A percentile compares a stretch with the other conserved stretches of the same genome.
Conservation (phyloP, 2,329 filamentous ascomycete genomes). For the Arthrinium puccinioides region DNA sequence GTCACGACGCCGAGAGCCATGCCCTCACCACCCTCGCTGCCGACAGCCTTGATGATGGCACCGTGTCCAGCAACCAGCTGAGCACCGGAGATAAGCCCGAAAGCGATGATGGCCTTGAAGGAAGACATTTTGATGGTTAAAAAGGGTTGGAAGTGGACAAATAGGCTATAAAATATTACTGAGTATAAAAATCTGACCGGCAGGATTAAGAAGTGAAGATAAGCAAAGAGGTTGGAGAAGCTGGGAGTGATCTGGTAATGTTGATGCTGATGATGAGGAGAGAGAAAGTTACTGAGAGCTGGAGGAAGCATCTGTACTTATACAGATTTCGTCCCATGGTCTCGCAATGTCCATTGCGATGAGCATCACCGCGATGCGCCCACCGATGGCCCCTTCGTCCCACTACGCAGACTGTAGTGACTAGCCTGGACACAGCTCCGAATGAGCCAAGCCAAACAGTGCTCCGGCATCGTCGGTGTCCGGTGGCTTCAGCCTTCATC, state of each 20-base stretch:
- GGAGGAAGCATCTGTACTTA: conserved; percentile 10
- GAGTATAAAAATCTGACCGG: conserved; percentile 14
- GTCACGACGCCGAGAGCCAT: conserved; percentile 44
- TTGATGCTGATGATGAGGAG: conserved; percentile 13
- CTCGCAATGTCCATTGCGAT: no score
- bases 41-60: conserved; percentile 50
- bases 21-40: conserved; percentile 50
- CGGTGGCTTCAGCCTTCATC: no score
- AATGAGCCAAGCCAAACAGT: no score
- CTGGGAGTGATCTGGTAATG: conserved; percentile 7
- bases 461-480: no score
- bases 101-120: conserved; percentile 21
- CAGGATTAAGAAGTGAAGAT: conserved; percentile 13
- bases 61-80: conserved; percentile 53
- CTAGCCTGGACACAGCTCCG: no score
- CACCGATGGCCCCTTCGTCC: no score
- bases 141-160: conserved; percentile 1
- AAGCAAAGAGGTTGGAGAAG: conserved; percentile 4
- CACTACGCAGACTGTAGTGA: no score
- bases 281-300: conserved; percentile 5
- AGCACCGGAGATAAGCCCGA: conserved; percentile 45
- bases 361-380: no score
- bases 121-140: conserved; percentile 19
- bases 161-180: conserved; percentile 6
- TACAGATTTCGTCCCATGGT: conserved; percentile 12